Evolutionary conservation across 495 filamentous ascomycete species (phyloP).

Genomic region (Penicillium pancosmium): DNA sequence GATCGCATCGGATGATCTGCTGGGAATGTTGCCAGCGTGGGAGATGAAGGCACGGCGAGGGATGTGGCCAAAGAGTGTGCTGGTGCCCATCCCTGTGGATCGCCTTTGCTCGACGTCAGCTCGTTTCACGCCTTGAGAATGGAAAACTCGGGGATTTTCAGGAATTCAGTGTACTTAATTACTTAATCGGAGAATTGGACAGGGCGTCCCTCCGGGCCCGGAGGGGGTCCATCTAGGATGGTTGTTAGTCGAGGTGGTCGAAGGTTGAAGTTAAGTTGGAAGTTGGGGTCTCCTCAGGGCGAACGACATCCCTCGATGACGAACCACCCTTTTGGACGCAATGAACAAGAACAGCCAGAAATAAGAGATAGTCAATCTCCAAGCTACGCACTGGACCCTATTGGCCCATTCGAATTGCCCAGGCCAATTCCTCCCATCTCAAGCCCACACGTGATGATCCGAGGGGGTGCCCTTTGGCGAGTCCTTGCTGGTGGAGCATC

Average conservation of each 20-base stretch:
- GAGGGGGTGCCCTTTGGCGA: constrained; percentile 17
- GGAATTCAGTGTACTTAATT: constrained; percentile 10
- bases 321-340: constrained; percentile 1
- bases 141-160: constrained; percentile 14
- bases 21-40: constrained; percentile 24
- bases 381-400: neutral
- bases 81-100: constrained; percentile 22
- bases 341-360: neutral
- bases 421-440: neutral
- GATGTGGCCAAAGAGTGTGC: constrained; percentile 6
- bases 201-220: constrained; percentile 2
- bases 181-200: constrained; percentile 1
- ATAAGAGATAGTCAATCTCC: neutral
- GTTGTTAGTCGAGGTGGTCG: neutral
- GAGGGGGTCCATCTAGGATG: neutral
- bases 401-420: neutral
- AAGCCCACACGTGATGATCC: constrained; percentile 11
- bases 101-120: constrained; percentile 19
- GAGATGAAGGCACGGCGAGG: constrained; percentile 8
- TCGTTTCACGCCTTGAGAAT: constrained; percentile 20
- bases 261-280: neutral
- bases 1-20: constrained; percentile 12
- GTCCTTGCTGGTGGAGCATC: constrained; percentile 19
- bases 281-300: constrained; percentile 6
- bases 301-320: constrained; percentile 30